A percentile compares a stretch with the other conserved stretches of the same genome.
Evolutionary conservation across 495 filamentous ascomycete species (phyloP).

Genomic region (Hypoxylon rickii): DNA sequence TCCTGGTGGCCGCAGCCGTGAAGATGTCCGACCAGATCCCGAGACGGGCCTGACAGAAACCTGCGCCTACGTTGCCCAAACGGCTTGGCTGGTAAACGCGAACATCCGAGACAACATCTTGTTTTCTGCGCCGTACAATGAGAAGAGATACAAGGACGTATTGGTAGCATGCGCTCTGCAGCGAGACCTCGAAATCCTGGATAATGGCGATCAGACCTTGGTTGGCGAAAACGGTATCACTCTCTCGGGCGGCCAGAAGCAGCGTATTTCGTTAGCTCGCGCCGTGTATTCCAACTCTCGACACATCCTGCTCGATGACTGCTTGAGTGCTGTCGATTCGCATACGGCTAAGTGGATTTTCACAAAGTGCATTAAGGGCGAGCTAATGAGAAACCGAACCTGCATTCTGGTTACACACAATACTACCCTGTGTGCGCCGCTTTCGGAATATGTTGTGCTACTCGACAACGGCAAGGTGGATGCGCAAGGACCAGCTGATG

Average conservation of each 20-base stretch:
- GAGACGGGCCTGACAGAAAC: conserved; percentile 88
- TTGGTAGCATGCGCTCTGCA: conserved; percentile 92
- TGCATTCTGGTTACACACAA: conserved; percentile 99
- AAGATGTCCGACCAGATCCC: conserved; percentile 79
- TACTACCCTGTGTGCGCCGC: conserved; percentile 78
- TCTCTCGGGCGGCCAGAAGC: conserved; percentile 96
- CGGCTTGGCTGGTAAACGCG: conserved; percentile 96
- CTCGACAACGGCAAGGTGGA: conserved; percentile 84
- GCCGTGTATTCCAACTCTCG: conserved; percentile 91
- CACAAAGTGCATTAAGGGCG: conserved; percentile 85
- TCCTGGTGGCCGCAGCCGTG: conserved; percentile 79
- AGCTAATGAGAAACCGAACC: conserved; percentile 84
- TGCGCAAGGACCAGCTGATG: conserved; percentile 73
- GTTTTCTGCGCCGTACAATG: conserved; percentile 82
- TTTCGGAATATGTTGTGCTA: conserved; percentile 77
- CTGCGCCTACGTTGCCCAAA: conserved; percentile 95
- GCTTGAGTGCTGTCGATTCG: conserved; percentile 96
- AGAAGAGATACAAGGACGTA: conserved; percentile 84
- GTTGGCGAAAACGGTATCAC: conserved; percentile 98
- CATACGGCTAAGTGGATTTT: conserved; percentile 99
- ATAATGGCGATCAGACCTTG: conserved; percentile 88
- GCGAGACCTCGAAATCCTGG: conserved; percentile 89
- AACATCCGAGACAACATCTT: conserved; percentile 96
- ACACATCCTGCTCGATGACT: conserved; percentile 92
- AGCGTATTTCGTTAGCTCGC: conserved; percentile 92